Base-by-base conservation (phyloP, 805 yeast species). In the Kodamaea neixiangensis region DNA sequence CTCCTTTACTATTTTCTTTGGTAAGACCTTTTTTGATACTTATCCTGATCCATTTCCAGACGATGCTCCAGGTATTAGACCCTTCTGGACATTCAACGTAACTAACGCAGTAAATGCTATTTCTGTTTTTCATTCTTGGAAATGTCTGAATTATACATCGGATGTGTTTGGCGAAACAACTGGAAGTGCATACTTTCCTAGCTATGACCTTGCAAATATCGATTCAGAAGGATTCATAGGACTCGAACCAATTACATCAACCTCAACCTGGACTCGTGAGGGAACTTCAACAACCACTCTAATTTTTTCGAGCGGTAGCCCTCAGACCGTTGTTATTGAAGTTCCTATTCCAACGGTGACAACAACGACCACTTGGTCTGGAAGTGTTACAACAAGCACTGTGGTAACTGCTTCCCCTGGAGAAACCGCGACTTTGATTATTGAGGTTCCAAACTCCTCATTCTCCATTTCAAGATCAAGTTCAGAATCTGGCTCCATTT, bases 301-400 rank as follows among this genome's bases (percentile, higher is more conserved):
- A 1, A 17, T 25, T 29, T 44, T 43, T 19, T 17, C 20, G 9
- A 35, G 53, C 13, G 51, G 51, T 5, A 55, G 50, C n/a, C 63
- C 68, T 10, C 57, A 44, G 47, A 63, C 66, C 2, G 64, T 61
- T 18, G 58, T 53, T 17, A 65, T 64, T 20, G 54, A 53, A 21
- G 62, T 60, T 19, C 67, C 67, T 3, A 47, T 45, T 11, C 53
- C 54, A 38, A 43, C 48, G 7, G 50, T 49, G 3, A 53, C 58
- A 2, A 21, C 48, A n/a, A 54, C 59, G 14, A 35, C 52, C 5
- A 49, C 56, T n/a, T 46, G 44, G 57, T 48, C 60, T 14, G 55
- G 56, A 2, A 11, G 14, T 20, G 39, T 9, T 18, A 52, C 53
- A 5, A 34, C 52, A 11, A 56, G 54, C 29, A 22, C 51, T 9